Evolutionary conservation across 257 asterid genomes (phyloP).

Genomic region (Striga asiatica): DNA sequence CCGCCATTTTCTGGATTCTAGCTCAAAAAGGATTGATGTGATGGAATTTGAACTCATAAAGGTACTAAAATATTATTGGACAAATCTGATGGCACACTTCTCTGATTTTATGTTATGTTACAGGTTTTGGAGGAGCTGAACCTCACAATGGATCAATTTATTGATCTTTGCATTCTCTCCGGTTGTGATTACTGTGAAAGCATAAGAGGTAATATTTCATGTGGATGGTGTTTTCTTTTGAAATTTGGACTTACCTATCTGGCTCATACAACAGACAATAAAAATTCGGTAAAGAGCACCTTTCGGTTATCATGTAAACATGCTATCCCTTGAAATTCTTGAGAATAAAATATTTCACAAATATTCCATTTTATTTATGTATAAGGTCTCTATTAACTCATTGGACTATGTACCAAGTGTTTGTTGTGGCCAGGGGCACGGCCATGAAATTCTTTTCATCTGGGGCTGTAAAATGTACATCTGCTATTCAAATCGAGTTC

Average conservation of each 20-base stretch:
- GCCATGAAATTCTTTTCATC: no score
- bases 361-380: background rate
- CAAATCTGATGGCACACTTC: background rate
- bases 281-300: background rate
- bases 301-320: slow-evolving; percentile 4
- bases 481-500: background rate
- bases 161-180: slow-evolving; percentile 87
- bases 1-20: slow-evolving; percentile 95
- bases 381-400: background rate
- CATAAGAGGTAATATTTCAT: slow-evolving; percentile 56
- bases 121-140: slow-evolving; percentile 81
- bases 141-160: slow-evolving; percentile 90
- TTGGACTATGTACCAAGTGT: background rate
- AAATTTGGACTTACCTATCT: background rate
- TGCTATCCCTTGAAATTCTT: background rate
- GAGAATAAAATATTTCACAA: background rate
- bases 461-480: no score
- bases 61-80: slow-evolving; percentile 33
- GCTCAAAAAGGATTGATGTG: slow-evolving; percentile 80
- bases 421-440: no score
- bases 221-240: background rate
- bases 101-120: slow-evolving; percentile 11
- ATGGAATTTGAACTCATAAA: slow-evolving; percentile 75
- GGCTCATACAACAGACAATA: background rate
- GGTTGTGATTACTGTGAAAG: slow-evolving; percentile 98